Evolutionary conservation across 495 filamentous ascomycete genomes (phyloP), one percentile per base, ranked within the genome.

Genomic region (Hyaloscypha hepaticicola): DNA sequence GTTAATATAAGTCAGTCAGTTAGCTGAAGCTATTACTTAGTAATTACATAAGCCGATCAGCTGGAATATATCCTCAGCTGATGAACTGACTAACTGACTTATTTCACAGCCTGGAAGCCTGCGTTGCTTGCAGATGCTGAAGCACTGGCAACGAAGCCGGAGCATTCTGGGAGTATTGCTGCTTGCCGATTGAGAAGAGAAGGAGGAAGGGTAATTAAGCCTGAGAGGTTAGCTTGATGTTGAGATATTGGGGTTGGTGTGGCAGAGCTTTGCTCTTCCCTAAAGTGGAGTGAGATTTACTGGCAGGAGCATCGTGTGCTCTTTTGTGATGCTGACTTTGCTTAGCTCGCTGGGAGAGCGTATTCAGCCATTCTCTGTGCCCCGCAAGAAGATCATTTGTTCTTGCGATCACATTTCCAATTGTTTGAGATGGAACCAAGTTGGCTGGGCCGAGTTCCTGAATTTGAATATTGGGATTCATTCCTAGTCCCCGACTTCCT

Each of bases 111-210:
- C n/a, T n/a, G n/a, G n/a, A n/a, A n/a, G n/a, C n/a, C n/a, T n/a
- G n/a, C n/a, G n/a, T n/a, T n/a, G n/a, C n/a, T n/a, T n/a, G n/a
- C n/a, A n/a, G 60, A 62, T 7, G 29, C 41, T 1, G 53, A 49
- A 2, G 38, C 41, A 25, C 26, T 50, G 24, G 53, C 41, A 9
- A 56, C 31, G 34, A 64, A 19, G 11, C 22, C 11, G 5, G 8
- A 27, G 26, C 61, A 64, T 51, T 64, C 61, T n/a, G 61, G 61
- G 48, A 64, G 61, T 9, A 51, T 24, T 1, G 7, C 26, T 24
- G 25, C 25, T 34, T 58, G 52, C 48, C 28, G 33, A 24, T 21
- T 25, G 22, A 26, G 16, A 22, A 63, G 22, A 1, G 61, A 33
- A 1, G 61, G 61, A 1, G 61, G 31, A 7, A 53, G 53, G 2